Evolutionary conservation across 495 filamentous ascomycete genomes (phyloP).

Genomic region (Penicillium steckii): DNA sequence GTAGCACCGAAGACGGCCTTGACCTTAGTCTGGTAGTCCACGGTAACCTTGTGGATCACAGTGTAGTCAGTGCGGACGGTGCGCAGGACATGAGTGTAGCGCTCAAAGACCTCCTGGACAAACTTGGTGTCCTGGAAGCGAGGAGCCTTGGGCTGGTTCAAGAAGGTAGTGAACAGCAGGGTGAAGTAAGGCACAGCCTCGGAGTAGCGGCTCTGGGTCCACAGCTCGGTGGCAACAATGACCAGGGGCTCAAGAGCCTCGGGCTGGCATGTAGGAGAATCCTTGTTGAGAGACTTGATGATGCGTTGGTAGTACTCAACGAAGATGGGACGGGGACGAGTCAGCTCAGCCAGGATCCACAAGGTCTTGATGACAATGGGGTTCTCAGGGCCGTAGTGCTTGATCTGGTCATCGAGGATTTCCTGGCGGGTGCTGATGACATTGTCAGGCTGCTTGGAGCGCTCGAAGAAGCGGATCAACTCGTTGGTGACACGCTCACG

Average conservation of each 20-base stretch:
- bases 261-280: constrained; percentile 26
- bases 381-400: constrained; percentile 30
- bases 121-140: constrained; percentile 32
- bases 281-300: constrained; percentile 34
- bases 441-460: constrained; percentile 33
- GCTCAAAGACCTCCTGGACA: constrained; percentile 30
- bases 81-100: constrained; percentile 34
- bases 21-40: constrained; percentile 33
- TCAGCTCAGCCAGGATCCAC: constrained; percentile 36
- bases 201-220: constrained; percentile 33
- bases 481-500: constrained; percentile 25
- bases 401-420: constrained; percentile 30
- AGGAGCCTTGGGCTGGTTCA: constrained; percentile 28
- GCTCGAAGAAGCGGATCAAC: constrained; percentile 31
- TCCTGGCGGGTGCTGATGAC: constrained; percentile 31
- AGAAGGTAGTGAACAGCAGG: constrained; percentile 33
- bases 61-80: constrained; percentile 26
- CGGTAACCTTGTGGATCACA: constrained; percentile 33
- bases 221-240: constrained; percentile 38
- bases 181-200: constrained; percentile 33
- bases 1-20: constrained; percentile 31
- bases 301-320: constrained; percentile 41
- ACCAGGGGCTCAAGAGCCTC: constrained; percentile 37
- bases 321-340: constrained; percentile 30
- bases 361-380: constrained; percentile 33